These are phyloP conservation scores for Triticum turgidum DNA, from an alignment of 176 grass and related monocot species.

Conservation along the genomic window DNA sequence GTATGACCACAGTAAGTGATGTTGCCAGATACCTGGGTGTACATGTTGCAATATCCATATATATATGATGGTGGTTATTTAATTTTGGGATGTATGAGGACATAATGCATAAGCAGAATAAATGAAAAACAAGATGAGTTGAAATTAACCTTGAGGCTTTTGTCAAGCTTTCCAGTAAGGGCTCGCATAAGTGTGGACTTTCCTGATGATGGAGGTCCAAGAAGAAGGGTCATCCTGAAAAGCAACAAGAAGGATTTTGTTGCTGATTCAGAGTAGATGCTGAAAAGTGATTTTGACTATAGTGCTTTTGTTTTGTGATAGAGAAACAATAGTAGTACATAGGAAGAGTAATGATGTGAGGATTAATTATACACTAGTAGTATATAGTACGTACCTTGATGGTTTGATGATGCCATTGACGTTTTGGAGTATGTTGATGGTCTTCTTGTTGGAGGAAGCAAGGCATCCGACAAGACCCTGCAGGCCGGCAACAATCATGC, in stretches of 20 bases:
- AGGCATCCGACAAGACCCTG: constrained; percentile 60
- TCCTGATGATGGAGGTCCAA: constrained; percentile 84
- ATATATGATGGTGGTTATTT: not conserved
- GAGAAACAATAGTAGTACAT: too few species aligned
- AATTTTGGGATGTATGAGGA: not conserved
- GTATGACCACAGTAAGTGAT: constrained; percentile 57
- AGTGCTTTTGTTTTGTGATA: too few species aligned
- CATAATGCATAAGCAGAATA: not conserved
- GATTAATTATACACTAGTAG: not conserved
- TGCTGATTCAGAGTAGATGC: too few species aligned
- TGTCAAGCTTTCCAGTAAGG: constrained; percentile 70
- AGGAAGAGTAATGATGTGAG: not conserved
- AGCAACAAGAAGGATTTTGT: not conserved
- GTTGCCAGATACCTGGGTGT: constrained; percentile 38
- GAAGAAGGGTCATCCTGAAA: constrained; percentile 93
- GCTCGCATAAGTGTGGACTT: constrained; percentile 83
- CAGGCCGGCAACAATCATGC: not conserved
- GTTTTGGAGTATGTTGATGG: constrained; percentile 62
- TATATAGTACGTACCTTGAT: constrained; percentile 34
- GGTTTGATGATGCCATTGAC: constrained; percentile 79
- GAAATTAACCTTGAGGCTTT: constrained; percentile 56
- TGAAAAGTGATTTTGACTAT: too few species aligned
- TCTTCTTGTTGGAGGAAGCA: constrained; percentile 65
- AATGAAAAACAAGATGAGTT: not conserved
- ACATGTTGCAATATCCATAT: too few species aligned